Evolutionary conservation across 1,284 basidiomycete species (phyloP), one percentile per base, ranked within the genome.

Genomic region (Ustilago tritici): DNA sequence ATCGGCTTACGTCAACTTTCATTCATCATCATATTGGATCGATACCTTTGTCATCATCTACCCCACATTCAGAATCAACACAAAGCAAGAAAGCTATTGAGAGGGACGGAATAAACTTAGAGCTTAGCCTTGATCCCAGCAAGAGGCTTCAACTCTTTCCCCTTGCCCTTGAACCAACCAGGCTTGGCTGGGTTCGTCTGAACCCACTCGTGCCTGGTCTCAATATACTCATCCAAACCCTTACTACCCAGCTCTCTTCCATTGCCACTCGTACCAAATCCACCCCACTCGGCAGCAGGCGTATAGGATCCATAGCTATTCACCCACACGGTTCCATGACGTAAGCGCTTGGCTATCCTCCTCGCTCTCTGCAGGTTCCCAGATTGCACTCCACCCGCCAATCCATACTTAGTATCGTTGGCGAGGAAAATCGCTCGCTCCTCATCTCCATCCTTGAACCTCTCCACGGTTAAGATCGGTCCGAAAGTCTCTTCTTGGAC

Each of bases 401-500:
- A 71, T 11, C 85, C 85, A 56, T 84, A 86, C 73, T 80, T 81
- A 47, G 85, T 86, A 62, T 86, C 85, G 61, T 86, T 86, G 46
- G 82, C 85, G 9, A 86, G 65, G 19, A 65, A 72, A 34, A 85
- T 58, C 8, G 85, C 85, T 12, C 58, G 69, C 46, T 77, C 80
- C 63, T 86, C 85, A 54, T 86, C 85, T 28, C 84, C 84, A 17
- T 81, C 73, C 28, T 68, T 60, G 75, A 86, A 86, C 7, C 84
- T 66, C 66, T 86, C 84, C 3, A 86, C 83, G 6, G 84, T 86
- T 8, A 86, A 65, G 55, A 86, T 86, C 19, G 84, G 84, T 7
- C 82, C 84, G 41, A 86, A 86, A 4, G 84, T 85, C 70, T 86
- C 84, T 47, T 83, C 84, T 46, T 80, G 80, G 9, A 86, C 84